These are phyloP conservation scores for Podospora appendiculata DNA, from an alignment of 495 filamentous ascomycete genomes.

Conservation along the genomic window DNA sequence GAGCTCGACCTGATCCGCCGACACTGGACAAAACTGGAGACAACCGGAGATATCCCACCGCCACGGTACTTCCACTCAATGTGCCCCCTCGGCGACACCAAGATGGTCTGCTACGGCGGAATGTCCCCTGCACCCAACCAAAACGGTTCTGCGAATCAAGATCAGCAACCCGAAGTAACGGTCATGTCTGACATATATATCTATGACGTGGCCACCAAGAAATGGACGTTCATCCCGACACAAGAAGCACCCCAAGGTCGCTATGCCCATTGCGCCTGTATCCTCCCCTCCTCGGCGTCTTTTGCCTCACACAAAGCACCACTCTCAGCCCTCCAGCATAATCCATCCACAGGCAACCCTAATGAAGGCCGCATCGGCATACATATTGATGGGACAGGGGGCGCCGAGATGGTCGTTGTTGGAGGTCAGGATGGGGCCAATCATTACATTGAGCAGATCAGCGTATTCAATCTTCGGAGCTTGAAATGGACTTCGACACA, in stretches of 20 bases:
- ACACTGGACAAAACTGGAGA: constrained; percentile 88
- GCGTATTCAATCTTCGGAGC: constrained; percentile 94
- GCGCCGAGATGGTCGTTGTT: constrained; percentile 95
- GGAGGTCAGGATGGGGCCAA: constrained; percentile 96
- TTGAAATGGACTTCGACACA: constrained; percentile 90
- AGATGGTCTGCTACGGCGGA: constrained; percentile 94
- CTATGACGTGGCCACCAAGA: constrained; percentile 76
- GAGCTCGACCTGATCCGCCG: constrained; percentile 85
- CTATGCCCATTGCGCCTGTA: constrained; percentile 94
- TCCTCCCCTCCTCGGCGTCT: constrained; percentile 76
- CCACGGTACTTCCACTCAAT: constrained; percentile 96
- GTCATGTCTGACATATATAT: constrained; percentile 99
- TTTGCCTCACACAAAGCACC: constrained; percentile 80
- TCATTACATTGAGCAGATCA: constrained; percentile 97
- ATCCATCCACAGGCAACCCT: constrained; percentile 67
- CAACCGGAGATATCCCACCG: constrained; percentile 74
- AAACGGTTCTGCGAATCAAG: constrained; percentile 41
- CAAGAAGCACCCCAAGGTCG: constrained; percentile 82
- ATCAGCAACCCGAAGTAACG: constrained; percentile 78
- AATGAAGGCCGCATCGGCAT: constrained; percentile 83
- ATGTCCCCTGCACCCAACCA: constrained; percentile 75
- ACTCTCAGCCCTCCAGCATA: constrained; percentile 79
- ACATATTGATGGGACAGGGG: constrained; percentile 79
- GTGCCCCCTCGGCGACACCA: constrained; percentile 86
- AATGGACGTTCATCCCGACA: constrained; percentile 78